These are phyloP conservation scores for Boechera stricta DNA, from an alignment of 345 rosid species.

Conservation along the genomic window DNA sequence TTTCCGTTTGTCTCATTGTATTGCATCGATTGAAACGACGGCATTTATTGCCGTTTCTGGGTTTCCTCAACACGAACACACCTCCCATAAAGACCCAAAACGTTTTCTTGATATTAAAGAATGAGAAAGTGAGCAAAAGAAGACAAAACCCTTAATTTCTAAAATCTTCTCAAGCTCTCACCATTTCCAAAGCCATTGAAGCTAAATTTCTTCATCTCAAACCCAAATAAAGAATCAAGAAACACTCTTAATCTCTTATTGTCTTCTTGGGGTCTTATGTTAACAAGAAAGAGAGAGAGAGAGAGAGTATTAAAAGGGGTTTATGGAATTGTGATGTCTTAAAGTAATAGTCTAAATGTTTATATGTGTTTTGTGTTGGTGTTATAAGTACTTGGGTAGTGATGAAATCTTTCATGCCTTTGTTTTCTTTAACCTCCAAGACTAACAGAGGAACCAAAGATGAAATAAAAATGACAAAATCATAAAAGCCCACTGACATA, in stretches of 20 bases:
- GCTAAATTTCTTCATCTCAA: constrained; percentile 27
- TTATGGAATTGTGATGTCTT: constrained; percentile 40
- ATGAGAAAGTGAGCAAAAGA: constrained; percentile 27
- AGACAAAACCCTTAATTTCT: constrained; percentile 36
- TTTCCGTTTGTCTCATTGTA: constrained; percentile 44
- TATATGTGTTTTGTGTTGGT: constrained; percentile 33
- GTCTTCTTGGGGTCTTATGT: constrained; percentile 33
- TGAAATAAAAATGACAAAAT: constrained; percentile 31
- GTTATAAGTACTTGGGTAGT: constrained; percentile 38
- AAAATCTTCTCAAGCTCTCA: constrained; percentile 39
- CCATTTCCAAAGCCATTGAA: constrained; percentile 39
- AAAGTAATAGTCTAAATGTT: constrained; percentile 38
- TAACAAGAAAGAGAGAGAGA: constrained; percentile 5
- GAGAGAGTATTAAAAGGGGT: constrained; percentile 4
- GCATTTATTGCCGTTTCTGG: constrained; percentile 59
- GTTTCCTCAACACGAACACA: constrained; percentile 50
- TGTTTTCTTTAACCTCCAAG: constrained; percentile 8
- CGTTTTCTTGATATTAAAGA: constrained; percentile 35
- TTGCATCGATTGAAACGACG: constrained; percentile 54
- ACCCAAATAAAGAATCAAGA: constrained; percentile 32
- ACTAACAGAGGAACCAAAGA: constrained; percentile 5
- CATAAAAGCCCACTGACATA: constrained; percentile 39
- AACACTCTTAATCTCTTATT: constrained; percentile 28
- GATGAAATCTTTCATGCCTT: constrained; percentile 43
- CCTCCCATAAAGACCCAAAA: constrained; percentile 45